phyloP scores from a whole-genome alignment of 805 yeast species.

The Yarrowia hollandica region DNA sequence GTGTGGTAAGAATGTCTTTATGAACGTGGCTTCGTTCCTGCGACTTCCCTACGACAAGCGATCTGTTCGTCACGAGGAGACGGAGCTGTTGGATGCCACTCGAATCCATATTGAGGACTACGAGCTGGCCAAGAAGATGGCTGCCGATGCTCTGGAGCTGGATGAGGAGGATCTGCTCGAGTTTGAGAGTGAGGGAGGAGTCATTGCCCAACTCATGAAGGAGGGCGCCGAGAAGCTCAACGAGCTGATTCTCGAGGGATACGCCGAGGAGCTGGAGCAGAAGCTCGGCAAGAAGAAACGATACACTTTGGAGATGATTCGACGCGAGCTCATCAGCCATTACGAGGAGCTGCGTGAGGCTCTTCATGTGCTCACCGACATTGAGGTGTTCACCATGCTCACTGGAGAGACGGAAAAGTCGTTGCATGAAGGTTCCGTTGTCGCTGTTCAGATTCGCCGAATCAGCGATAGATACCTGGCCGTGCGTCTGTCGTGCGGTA shows the following conservation, averaged over 20 bases:
- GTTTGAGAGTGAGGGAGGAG: conserved; percentile 77
- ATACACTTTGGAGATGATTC: conserved; percentile 78
- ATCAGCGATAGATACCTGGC: conserved; percentile 47
- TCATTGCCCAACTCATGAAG: conserved; percentile 69
- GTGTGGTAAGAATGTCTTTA: conserved; percentile 75
- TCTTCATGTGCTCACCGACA: conserved; percentile 61
- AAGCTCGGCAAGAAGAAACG: conserved; percentile 60
- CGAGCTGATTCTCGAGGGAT: conserved; percentile 84
- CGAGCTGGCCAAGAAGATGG: conserved; percentile 93
- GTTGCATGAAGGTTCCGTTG: conserved; percentile 65
- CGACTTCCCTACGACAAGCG: conserved; percentile 70
- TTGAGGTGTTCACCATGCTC: conserved; percentile 80
- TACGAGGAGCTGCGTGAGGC: conserved; percentile 81
- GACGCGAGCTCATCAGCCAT: conserved; percentile 82
- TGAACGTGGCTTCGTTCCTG: conserved; percentile 89
- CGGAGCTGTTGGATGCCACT: conserved; percentile 87
- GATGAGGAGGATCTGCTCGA: conserved; percentile 91
- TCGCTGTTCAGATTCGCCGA: conserved; percentile 75
- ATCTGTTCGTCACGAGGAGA: conserved; percentile 50
- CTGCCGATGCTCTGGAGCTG: conserved; percentile 93
- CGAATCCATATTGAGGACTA: conserved; percentile 98
- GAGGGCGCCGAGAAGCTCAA: conserved; percentile 76
- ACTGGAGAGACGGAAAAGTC: conserved; percentile 81
- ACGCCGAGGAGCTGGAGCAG: conserved; percentile 82
- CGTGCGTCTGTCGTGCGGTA: conserved; percentile 55